Conservation (phyloP, 1,284 basidiomycete genomes). For the Testicularia cyperi region DNA sequence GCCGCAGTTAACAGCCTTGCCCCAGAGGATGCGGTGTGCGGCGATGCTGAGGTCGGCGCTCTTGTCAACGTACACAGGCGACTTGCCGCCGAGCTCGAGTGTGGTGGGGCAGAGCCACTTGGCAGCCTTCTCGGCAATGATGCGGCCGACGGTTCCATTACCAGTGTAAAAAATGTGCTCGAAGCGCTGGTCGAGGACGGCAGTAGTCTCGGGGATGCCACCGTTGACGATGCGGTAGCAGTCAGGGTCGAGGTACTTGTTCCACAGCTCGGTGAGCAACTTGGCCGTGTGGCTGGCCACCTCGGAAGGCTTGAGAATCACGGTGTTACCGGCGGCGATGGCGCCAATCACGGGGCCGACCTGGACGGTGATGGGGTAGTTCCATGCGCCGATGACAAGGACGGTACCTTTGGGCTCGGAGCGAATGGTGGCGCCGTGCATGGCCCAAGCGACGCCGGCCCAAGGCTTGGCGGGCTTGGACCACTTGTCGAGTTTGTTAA, state of each 20-base stretch:
- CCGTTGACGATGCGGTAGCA: slow-evolving; percentile 76
- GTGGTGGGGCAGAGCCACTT: slow-evolving; percentile 81
- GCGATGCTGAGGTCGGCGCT: slow-evolving; percentile 63
- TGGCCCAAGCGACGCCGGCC: slow-evolving; percentile 54
- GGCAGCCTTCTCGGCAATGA: slow-evolving; percentile 79
- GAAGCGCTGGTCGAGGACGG: slow-evolving; percentile 78
- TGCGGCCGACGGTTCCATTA: slow-evolving; percentile 71
- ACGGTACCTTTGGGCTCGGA: slow-evolving; percentile 62
- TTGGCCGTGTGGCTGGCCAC: slow-evolving; percentile 69
- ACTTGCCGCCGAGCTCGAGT: slow-evolving; percentile 78
- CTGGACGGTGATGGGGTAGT: slow-evolving; percentile 56
- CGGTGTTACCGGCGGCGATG: slow-evolving; percentile 61
- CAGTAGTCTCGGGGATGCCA: slow-evolving; percentile 72
- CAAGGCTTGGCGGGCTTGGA: slow-evolving; percentile 54
- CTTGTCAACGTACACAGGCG: slow-evolving; percentile 76
- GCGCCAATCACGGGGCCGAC: slow-evolving; percentile 61
- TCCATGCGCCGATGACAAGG: slow-evolving; percentile 63
- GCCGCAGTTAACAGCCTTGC: slow-evolving; percentile 70
- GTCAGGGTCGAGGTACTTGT: slow-evolving; percentile 78
- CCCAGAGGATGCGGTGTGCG: slow-evolving; percentile 71
- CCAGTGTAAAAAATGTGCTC: slow-evolving; percentile 70
- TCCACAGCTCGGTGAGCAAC: slow-evolving; percentile 73
- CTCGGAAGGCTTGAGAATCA: slow-evolving; percentile 71
- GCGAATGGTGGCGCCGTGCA: slow-evolving; percentile 56
- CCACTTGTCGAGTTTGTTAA: slow-evolving; percentile 68